Percentiles rank a stretch among this genome's conserved stretches.
Evolutionary conservation across 768 basidiomycete genomes (phyloP).

Genomic region (Tricholoma terreum): DNA sequence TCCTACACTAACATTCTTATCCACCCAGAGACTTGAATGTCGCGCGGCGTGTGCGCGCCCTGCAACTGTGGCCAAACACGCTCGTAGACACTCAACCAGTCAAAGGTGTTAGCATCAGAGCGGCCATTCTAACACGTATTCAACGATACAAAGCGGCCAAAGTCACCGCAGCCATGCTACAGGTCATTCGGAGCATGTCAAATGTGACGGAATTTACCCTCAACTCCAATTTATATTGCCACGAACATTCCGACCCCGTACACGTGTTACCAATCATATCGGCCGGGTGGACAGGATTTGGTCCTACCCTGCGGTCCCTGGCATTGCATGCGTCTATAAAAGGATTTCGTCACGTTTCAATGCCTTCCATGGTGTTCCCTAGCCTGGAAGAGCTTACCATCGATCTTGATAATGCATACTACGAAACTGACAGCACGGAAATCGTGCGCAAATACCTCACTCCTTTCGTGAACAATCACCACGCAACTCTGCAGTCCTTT

Average conservation of each 20-base stretch:
- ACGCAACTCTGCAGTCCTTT: conserved; percentile 10
- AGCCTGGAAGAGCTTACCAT: conserved; percentile 18
- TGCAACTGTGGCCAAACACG: not conserved
- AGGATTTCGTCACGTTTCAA: conserved; percentile 12
- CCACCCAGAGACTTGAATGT: not conserved
- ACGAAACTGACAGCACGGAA: conserved; percentile 8
- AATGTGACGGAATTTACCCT: not conserved
- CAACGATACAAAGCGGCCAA: not conserved
- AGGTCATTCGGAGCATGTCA: not conserved
- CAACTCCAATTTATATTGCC: not conserved
- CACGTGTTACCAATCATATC: conserved; percentile 8
- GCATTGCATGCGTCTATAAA: conserved; percentile 22
- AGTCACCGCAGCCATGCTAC: not conserved
- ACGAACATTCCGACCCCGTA: not conserved
- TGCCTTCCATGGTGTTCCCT: conserved; percentile 8
- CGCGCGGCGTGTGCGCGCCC: not conserved
- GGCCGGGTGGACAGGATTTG: conserved; percentile 20
- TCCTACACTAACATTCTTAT: too few relatives aligned
- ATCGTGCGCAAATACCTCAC: conserved; percentile 13
- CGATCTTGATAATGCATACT: conserved; percentile 15
- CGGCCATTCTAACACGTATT: not conserved
- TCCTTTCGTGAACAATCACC: conserved; percentile 24
- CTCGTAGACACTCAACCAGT: too few relatives aligned
- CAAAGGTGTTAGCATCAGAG: too few relatives aligned
- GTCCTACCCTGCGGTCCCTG: conserved; percentile 13